These are phyloP conservation scores for Tubosaeta brunneosetosa DNA, from an alignment of 768 basidiomycete genomes.

Conservation along the genomic window DNA sequence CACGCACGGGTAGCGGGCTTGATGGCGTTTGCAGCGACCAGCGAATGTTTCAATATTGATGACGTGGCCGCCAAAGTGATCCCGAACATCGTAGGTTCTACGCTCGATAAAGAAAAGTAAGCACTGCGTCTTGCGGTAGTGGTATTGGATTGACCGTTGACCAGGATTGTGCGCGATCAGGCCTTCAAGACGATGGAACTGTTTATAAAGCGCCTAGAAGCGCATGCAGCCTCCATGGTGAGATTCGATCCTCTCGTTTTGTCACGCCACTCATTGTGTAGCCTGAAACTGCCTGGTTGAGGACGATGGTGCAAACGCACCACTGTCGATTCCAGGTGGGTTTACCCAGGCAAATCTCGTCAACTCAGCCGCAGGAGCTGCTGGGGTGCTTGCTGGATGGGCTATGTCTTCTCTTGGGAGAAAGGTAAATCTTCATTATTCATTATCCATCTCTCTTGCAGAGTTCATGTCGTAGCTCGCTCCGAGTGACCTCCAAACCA, in stretches of 20 bases:
- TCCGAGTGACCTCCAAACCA: conserved; percentile 66
- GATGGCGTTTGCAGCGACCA: conserved; percentile 94
- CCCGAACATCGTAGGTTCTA: conserved; percentile 71
- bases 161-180: conserved; percentile 88
- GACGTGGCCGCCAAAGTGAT: conserved; percentile 89
- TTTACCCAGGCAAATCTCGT: conserved; percentile 46
- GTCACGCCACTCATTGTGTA: conserved; percentile 17
- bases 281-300: conserved; percentile 54
- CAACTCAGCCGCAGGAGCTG: conserved; percentile 86
- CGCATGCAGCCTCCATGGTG: conserved; percentile 78
- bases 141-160: background rate
- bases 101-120: conserved; percentile 93
- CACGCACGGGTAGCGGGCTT: conserved; percentile 91
- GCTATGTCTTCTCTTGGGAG: conserved; percentile 87
- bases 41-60: conserved; percentile 83
- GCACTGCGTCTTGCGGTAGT: conserved; percentile 13
- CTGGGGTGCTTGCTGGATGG: conserved; percentile 91
- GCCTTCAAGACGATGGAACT: conserved; percentile 91
- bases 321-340: conserved; percentile 26
- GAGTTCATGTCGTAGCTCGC: conserved; percentile 46
- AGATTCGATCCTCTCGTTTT: conserved; percentile 15
- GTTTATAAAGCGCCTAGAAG: conserved; percentile 80
- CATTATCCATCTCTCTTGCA: background rate
- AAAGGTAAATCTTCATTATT: conserved; percentile 45
- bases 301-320: conserved; percentile 32